These are phyloP conservation scores for Crucihimalaya himalaica DNA, from an alignment of 345 rosid genomes.

Conservation along the genomic window DNA sequence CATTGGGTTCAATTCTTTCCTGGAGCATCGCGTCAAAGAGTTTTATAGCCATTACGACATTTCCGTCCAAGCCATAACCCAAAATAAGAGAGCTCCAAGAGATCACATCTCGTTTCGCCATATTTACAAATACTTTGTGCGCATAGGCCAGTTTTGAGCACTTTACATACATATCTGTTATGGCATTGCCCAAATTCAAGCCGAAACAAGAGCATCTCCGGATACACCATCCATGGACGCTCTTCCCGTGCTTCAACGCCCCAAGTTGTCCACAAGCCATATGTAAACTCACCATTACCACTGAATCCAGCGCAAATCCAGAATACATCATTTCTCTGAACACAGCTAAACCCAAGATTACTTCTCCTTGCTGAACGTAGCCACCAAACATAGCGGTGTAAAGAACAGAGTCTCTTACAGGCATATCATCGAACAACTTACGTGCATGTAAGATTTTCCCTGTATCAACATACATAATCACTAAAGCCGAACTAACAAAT, in stretches of 20 bases:
- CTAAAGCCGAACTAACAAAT: slow-evolving; percentile 58
- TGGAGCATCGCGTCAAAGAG: slow-evolving; percentile 52
- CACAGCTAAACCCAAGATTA: slow-evolving; percentile 45
- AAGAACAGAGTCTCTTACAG: slow-evolving; percentile 52
- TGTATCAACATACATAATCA: slow-evolving; percentile 43
- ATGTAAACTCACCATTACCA: slow-evolving; percentile 68
- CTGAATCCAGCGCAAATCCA: slow-evolving; percentile 51
- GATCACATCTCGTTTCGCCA: slow-evolving; percentile 55
- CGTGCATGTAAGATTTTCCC: slow-evolving; percentile 44
- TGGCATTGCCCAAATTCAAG: slow-evolving; percentile 60
- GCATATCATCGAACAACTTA: slow-evolving; percentile 58
- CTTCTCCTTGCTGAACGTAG: slow-evolving; percentile 58
- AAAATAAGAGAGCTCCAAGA: slow-evolving; percentile 69
- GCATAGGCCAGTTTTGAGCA: slow-evolving; percentile 46
- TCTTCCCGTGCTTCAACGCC: slow-evolving; percentile 56
- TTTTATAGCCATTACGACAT: slow-evolving; percentile 36
- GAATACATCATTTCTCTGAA: slow-evolving; percentile 49
- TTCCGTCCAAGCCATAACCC: slow-evolving; percentile 60
- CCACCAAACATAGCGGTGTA: slow-evolving; percentile 71
- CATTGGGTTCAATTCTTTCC: slow-evolving; percentile 48
- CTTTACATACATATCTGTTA: slow-evolving; percentile 59
- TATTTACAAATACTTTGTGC: slow-evolving; percentile 41
- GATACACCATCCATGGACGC: slow-evolving; percentile 66
- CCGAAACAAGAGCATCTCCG: slow-evolving; percentile 48
- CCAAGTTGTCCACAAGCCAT: slow-evolving; percentile 56